Evolutionary conservation across 345 rosid species (phyloP), one percentile per base, ranked within the genome.

Genomic region (Acer saccharum): DNA sequence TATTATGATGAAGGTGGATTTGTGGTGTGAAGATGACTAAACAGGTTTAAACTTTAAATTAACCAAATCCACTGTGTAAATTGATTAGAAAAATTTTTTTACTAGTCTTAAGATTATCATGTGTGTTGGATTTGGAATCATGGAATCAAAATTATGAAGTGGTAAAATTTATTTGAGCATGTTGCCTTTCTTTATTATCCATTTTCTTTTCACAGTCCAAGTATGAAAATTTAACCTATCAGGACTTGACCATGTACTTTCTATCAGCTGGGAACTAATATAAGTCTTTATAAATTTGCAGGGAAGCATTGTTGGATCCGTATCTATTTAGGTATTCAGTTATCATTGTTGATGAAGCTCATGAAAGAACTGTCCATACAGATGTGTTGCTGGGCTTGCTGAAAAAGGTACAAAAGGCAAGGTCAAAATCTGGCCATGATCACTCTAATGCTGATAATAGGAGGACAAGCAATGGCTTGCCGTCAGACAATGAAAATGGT

Each of bases 301-400:
- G 98, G 87, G 99, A 95, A 82, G 93, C 97, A 35, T 76, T 95
- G 76, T 63, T 93, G 87, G 99, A 95, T 85, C 99, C 97, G 0
- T 84, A 79, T 81, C 91, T 95, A 63, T 91, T 96, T 54, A 89
- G 89, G 81, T 95, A 95, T 77, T 91, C 98, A 0, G 93, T 90
- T 54, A 89, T 95, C 48, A 84, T 93, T 76, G 89, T 93, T 35
- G 99, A 95, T 85, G 98, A 93, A 88, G 99, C 98, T 72, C 99
- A 95, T 72, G 98, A 95, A 81, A 93, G 99, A 87, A 91, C 95
- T 78, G 90, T 95, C 73, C 94, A 91, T 78, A 95, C 98, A 13
- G 99, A 95, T 86, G 97, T 95, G 23, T 83, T 95, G 77, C 80
- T 95, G 76, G 98, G 93, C 76, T 86, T 93, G 87, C 92, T 95